Evolutionary conservation across 441 rosid genomes (phyloP).

Genomic region (Melastoma candidum): DNA sequence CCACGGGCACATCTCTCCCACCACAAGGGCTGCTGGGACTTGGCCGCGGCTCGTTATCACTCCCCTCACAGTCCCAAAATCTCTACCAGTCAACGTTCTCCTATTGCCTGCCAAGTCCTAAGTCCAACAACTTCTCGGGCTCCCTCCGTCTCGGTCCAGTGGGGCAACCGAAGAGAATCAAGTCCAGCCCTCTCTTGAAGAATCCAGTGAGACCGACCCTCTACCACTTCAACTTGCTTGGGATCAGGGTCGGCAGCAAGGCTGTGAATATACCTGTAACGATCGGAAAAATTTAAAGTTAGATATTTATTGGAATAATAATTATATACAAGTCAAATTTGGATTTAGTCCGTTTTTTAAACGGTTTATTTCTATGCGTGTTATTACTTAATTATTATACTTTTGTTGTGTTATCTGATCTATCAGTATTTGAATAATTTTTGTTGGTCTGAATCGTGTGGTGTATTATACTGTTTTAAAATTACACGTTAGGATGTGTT

Average conservation of each 20-base stretch:
- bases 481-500: no score
- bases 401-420: no score
- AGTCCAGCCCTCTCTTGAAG: slow-evolving; percentile 69
- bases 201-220: slow-evolving; percentile 81
- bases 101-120: slow-evolving; percentile 80
- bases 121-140: slow-evolving; percentile 67
- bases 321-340: no score
- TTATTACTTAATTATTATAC: no score
- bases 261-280: slow-evolving; percentile 36
- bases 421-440: no score
- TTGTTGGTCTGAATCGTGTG: no score
- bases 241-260: slow-evolving; percentile 60
- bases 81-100: slow-evolving; percentile 74
- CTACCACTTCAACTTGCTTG: slow-evolving; percentile 67
- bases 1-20: slow-evolving; percentile 60
- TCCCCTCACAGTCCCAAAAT: slow-evolving; percentile 64
- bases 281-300: no score
- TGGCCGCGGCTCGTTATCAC: slow-evolving; percentile 80
- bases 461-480: no score
- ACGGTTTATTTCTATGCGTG: no score
- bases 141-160: slow-evolving; percentile 71
- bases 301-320: no score
- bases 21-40: slow-evolving; percentile 81
- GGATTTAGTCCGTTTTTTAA: no score
- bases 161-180: slow-evolving; percentile 64